A percentile compares a stretch with the other conserved stretches of the same genome.
phyloP scores from a whole-genome alignment of 164 flowering plant genomes.

The Nymphaea colorata region DNA sequence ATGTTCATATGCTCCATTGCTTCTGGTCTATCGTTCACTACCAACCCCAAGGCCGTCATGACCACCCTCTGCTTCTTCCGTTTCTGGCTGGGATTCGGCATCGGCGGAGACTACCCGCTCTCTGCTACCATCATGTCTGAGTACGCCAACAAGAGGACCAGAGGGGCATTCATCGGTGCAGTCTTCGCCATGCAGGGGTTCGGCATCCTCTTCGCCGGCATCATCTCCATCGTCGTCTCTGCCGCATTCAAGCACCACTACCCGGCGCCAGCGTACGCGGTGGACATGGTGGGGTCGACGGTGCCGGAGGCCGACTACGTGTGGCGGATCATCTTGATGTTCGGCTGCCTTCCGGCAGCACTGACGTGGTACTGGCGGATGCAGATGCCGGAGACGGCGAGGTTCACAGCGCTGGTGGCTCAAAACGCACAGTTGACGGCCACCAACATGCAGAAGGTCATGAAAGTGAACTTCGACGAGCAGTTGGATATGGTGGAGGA shows the following conservation, averaged over 20 bases:
- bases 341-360: slow-evolving; percentile 16
- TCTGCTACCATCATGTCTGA: slow-evolving; percentile 13
- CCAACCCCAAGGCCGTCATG: slow-evolving; percentile 4
- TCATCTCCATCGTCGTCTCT: slow-evolving; percentile 8
- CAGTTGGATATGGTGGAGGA: neutral
- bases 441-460: slow-evolving; percentile 19
- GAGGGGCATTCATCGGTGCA: slow-evolving; percentile 12
- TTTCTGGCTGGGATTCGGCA: slow-evolving; percentile 12
- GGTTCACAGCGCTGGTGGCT: slow-evolving; percentile 47
- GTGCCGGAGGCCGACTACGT: slow-evolving; percentile 9
- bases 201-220: slow-evolving; percentile 7
- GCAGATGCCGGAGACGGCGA: slow-evolving; percentile 65
- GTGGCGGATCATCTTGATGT: slow-evolving; percentile 11
- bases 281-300: slow-evolving; percentile 9
- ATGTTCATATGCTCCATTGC: slow-evolving; percentile 34
- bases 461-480: no score
- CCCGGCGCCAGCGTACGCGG: neutral
- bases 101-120: slow-evolving; percentile 12
- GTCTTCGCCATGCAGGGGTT: slow-evolving; percentile 14
- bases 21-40: slow-evolving; percentile 27
- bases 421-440: slow-evolving; percentile 35
- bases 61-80: slow-evolving; percentile 12
- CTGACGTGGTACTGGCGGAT: slow-evolving; percentile 56
- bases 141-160: slow-evolving; percentile 11
- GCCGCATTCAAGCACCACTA: slow-evolving; percentile 6